Conservation (phyloP, 148 eudicot species). For the Rhododendron vialii region DNA sequence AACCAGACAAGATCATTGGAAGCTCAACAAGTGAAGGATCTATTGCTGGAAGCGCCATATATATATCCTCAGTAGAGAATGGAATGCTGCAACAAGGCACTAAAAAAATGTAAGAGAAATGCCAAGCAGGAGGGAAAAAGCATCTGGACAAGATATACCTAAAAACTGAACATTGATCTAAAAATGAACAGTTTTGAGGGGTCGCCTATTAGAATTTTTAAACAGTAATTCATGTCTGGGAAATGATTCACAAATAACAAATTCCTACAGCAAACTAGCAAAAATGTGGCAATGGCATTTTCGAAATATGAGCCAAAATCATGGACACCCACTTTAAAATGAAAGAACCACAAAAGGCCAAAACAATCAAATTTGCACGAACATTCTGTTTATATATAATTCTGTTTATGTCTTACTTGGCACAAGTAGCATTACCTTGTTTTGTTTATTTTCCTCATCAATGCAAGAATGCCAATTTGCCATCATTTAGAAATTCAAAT, state of each 20-base stretch:
- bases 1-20: conserved; percentile 53
- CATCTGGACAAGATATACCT: neutral
- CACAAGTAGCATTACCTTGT: neutral
- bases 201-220: neutral
- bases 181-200: neutral
- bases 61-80: conserved; percentile 90
- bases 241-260: neutral
- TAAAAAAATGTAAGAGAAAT: neutral
- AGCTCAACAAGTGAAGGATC: conserved; percentile 71
- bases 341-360: neutral
- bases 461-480: neutral
- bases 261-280: neutral
- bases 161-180: neutral
- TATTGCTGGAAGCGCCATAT: conserved; percentile 79
- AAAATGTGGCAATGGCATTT: neutral
- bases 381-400: neutral
- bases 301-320: neutral
- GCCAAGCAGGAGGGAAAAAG: neutral
- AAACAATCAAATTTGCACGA: neutral
- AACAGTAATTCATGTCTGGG: neutral
- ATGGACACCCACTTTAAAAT: neutral
- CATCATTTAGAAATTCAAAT: neutral
- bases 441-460: neutral
- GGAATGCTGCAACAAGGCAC: conserved; percentile 68
- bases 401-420: neutral